Conservation (phyloP, 495 filamentous ascomycete species). For the Daldinia childiae region DNA sequence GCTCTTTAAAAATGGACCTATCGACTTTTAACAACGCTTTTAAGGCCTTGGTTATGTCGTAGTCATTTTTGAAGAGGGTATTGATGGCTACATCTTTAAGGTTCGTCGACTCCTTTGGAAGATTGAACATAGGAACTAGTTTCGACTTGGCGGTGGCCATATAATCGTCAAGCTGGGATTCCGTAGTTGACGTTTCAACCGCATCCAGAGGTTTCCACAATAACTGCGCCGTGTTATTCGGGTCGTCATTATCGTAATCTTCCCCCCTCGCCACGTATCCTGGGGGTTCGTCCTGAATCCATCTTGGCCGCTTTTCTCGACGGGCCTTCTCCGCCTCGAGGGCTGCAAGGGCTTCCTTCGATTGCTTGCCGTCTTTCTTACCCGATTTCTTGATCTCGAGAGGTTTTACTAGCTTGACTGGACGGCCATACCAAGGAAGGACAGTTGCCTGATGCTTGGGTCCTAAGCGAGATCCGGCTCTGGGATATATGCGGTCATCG, state of each 20-base stretch:
- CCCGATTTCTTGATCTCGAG: constrained; percentile 78
- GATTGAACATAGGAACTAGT: constrained; percentile 68
- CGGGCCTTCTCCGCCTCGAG: constrained; percentile 81
- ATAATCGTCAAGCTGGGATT: constrained; percentile 71
- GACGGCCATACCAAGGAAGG: constrained; percentile 80
- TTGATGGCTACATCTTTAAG: constrained; percentile 87
- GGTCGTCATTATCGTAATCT: constrained; percentile 64
- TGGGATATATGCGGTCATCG: constrained; percentile 96
- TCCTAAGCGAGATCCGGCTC: constrained; percentile 91
- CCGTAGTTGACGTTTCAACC: constrained; percentile 57
- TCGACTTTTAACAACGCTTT: constrained; percentile 71
- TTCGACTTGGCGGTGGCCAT: constrained; percentile 70
- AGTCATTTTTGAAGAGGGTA: constrained; percentile 74
- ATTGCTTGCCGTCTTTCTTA: constrained; percentile 72
- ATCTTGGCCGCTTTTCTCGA: constrained; percentile 84
- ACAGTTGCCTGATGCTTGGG: constrained; percentile 93
- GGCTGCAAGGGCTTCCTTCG: constrained; percentile 80
- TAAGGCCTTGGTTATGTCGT: constrained; percentile 77
- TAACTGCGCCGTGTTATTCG: constrained; percentile 58
- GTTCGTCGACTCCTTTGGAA: constrained; percentile 79
- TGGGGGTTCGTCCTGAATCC: constrained; percentile 88
- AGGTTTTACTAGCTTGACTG: constrained; percentile 89
- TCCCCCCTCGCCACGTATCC: constrained; percentile 88
- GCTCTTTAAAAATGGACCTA: constrained; percentile 84
- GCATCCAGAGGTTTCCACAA: constrained; percentile 70